A percentile compares a stretch with the other conserved stretches of the same genome.
Conservation (phyloP, 208 protist genomes). For the Wallacemonas rigidus region DNA sequence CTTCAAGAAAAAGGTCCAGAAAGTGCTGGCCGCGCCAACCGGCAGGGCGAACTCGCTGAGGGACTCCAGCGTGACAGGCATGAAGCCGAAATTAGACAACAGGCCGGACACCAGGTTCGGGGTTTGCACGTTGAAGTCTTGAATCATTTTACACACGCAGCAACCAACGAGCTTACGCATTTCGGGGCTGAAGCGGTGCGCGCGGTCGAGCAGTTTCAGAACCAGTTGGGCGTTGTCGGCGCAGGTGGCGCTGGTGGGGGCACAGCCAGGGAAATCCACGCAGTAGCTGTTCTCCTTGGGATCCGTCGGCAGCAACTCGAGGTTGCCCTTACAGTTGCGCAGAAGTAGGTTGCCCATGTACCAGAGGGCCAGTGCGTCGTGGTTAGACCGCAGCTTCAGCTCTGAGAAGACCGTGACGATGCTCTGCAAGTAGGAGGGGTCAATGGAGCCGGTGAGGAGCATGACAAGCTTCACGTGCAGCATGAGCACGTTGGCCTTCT, state of each 20-base stretch:
- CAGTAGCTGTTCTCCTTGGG: constrained; percentile 88
- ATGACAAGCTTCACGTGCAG: constrained; percentile 87
- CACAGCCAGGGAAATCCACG: constrained; percentile 76
- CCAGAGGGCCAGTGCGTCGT: constrained; percentile 89
- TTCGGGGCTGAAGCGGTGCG: constrained; percentile 80
- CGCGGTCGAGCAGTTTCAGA: constrained; percentile 81
- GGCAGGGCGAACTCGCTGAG: constrained; percentile 82
- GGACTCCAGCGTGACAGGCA: constrained; percentile 63
- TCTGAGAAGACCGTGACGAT: constrained; percentile 82
- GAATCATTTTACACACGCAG: constrained; percentile 89
- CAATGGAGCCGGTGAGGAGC: constrained; percentile 70
- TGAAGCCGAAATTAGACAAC: constrained; percentile 78
- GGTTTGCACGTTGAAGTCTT: constrained; percentile 90
- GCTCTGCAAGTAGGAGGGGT: constrained; percentile 84
- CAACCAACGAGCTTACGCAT: constrained; percentile 88
- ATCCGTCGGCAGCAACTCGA: constrained; percentile 87
- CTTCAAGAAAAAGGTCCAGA: constrained; percentile 86
- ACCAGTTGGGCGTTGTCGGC: constrained; percentile 90
- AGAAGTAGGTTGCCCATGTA: constrained; percentile 88
- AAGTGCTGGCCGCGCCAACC: constrained; percentile 77
- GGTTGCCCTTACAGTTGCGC: constrained; percentile 73
- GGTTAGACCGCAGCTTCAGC: constrained; percentile 79
- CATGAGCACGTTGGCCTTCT: constrained; percentile 88
- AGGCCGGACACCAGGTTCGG: constrained; percentile 81
- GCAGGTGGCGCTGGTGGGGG: constrained; percentile 63